Conservation (phyloP, 768 basidiomycete species). For the Phanerodontia chrysosporium region DNA sequence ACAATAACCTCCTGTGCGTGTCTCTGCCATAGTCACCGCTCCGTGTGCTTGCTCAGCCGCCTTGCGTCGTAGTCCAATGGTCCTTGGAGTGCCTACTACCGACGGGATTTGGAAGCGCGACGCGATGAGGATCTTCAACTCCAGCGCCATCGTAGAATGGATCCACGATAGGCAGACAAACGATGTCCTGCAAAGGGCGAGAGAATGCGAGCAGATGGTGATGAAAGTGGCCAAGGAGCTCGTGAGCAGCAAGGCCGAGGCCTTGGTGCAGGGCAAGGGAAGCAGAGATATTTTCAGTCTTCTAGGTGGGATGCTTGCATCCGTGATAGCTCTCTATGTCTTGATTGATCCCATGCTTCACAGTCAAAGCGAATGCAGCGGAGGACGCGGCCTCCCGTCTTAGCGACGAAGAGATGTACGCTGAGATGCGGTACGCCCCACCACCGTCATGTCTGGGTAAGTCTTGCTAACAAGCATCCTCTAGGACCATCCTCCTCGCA, state of each 20-base stretch:
- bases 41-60: neutral
- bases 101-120: constrained; percentile 46
- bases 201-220: constrained; percentile 14
- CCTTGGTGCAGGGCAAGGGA: constrained; percentile 44
- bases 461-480: constrained; percentile 11
- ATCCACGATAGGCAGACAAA: constrained; percentile 44
- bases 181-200: constrained; percentile 38
- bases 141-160: constrained; percentile 37
- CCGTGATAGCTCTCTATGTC: neutral
- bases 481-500: constrained; percentile 28
- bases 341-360: constrained; percentile 4
- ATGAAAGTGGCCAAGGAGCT: constrained; percentile 40
- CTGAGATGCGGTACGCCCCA: constrained; percentile 20
- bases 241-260: constrained; percentile 43
- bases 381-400: neutral
- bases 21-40: constrained; percentile 1
- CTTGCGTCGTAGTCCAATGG: constrained; percentile 49
- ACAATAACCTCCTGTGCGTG: constrained; percentile 37
- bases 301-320: constrained; percentile 37
- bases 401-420: neutral
- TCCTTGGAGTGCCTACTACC: constrained; percentile 44
- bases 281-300: constrained; percentile 52
- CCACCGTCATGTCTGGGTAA: constrained; percentile 1
- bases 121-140: constrained; percentile 36
- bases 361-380: neutral